Base-by-base conservation (phyloP, 768 basidiomycete genomes). In the Kockovaella imperatae region DNA sequence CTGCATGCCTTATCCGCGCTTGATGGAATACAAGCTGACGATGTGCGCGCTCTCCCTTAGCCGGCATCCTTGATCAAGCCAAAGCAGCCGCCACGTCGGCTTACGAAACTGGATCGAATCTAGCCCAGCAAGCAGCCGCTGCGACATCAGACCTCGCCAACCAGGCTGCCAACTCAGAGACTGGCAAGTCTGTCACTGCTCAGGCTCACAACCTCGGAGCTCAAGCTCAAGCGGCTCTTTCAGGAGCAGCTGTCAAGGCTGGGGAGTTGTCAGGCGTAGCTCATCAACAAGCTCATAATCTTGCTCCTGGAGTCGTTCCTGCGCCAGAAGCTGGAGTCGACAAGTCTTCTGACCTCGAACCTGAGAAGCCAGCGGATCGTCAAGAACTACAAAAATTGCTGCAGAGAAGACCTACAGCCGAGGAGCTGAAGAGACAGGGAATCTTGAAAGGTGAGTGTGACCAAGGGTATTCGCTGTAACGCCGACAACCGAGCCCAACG, bases 371-470 rank as follows among this genome's bases (percentile, higher is more conserved):
- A 30, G 36, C 41, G 35, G 65, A 62, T 21, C 55, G 47, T 42
- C 55, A 50, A 17, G 74, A 74, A 55, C 74, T 84, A 34, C 81
- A 83, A 72, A 76, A 75, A 60, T 74, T 74, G 42, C 73, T 83
- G 36, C 73, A 68, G 35, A 67, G 75, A 17, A 74, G 83, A 31
- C 80, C 82, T 17, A 76, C 79, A n/a, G 78, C 79, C 66, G 66
- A 76, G 32, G 78, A 82, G 35, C 74, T 85, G 35, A 75, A 83
- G 51, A 79, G 81, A 28, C 77, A 80, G 53, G 83, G 82, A 64
- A 83, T 84, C 52, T 76, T 85, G 50, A 83, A 84, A 70, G 80
- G 81, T 77, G 42, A 49, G 70, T 59, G 15, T 42, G 24, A 5
- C 21, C 34, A 34, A 3, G 6, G 7, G n/a, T 26, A 41, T 42